Base-by-base conservation (phyloP, 179 eudicot genomes). In the Heliamphora pulchella region DNA sequence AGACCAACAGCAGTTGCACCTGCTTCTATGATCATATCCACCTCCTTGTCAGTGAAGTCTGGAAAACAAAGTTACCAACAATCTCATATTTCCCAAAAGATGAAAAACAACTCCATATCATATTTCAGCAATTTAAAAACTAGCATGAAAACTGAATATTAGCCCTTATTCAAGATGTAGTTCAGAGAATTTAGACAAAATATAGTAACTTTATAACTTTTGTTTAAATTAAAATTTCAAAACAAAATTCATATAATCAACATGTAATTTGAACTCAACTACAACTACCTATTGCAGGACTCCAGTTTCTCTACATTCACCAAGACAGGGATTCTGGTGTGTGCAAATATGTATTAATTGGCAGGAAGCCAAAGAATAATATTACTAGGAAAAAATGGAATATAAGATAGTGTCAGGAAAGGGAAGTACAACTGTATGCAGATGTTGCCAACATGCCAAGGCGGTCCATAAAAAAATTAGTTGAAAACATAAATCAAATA, bases 1-100 rank as follows among this genome's bases (percentile, higher is more conserved):
- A 95, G 92, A 71, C 98, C 97, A 59, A 93, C 94, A 55, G 97
- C 84, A 58, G 86, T 88, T 63, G 89, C 98, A 22, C 97, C 98
- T 41, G 95, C 95, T 85, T 90, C 88, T 22, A 65, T 80, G 54
- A 93, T 87, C 82, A 82, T 79, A 68, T 74, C 87, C 83, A 93
- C 66, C 80, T 95, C 98, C 78, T 87, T 85, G 78, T 88, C 85
- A 0, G 94, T 90, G 84, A 95, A 91, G 80, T 94, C 98, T 93
- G 93, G 48, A 79, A 75, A 57, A 76, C 41, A 54, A 78, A 58
- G 46, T 18, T 47, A 59, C 17, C 8, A 43, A 4, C 13, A 50
- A 51, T 9, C 15, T 72, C 15, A 4, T 51, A 10, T 50, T 20
- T 6, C 18, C 59, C 3, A 15, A 3, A 72, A 1, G 11, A 72